Evolutionary conservation across 2,329 filamentous ascomycete genomes (phyloP).

Genomic region (Claviceps sp.): DNA sequence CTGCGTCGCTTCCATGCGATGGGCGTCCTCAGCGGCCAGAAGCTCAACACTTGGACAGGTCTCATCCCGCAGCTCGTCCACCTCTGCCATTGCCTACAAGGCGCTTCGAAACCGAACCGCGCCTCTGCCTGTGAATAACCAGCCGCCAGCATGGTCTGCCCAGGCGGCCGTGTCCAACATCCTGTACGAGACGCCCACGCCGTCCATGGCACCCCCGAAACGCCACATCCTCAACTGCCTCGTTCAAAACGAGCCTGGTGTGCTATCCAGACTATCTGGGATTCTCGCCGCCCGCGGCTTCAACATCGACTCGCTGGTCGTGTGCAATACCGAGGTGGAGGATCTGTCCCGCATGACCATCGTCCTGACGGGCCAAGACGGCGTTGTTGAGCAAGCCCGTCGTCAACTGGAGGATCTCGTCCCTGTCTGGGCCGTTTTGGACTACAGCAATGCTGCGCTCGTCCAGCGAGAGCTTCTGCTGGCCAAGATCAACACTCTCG

Average conservation of each 20-base stretch:
- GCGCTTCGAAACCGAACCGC: slow-evolving; percentile 82
- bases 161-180: slow-evolving; percentile 95
- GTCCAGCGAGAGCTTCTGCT: slow-evolving; percentile 93
- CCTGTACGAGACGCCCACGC: slow-evolving; percentile 91
- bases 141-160: slow-evolving; percentile 70
- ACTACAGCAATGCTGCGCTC: slow-evolving; percentile 84
- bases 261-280: slow-evolving; percentile 88
- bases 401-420: slow-evolving; percentile 93
- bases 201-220: slow-evolving; percentile 73
- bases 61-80: slow-evolving; percentile 53
- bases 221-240: slow-evolving; percentile 95
- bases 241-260: slow-evolving; percentile 97
- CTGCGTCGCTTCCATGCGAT: slow-evolving; percentile 26
- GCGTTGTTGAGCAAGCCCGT: slow-evolving; percentile 92
- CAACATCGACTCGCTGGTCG: slow-evolving; percentile 97
- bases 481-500: slow-evolving; percentile 92
- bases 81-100: slow-evolving; percentile 93
- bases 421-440: slow-evolving; percentile 93
- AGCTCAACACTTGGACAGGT: slow-evolving; percentile 2
- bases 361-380: slow-evolving; percentile 88
- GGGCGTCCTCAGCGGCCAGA: slow-evolving; percentile 18
- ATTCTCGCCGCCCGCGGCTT: slow-evolving; percentile 93
- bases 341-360: slow-evolving; percentile 98
- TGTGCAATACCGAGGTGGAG: slow-evolving; percentile 94
- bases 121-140: slow-evolving; percentile 65